Conservation (phyloP, 345 rosid genomes). For the Brassica incana region DNA sequence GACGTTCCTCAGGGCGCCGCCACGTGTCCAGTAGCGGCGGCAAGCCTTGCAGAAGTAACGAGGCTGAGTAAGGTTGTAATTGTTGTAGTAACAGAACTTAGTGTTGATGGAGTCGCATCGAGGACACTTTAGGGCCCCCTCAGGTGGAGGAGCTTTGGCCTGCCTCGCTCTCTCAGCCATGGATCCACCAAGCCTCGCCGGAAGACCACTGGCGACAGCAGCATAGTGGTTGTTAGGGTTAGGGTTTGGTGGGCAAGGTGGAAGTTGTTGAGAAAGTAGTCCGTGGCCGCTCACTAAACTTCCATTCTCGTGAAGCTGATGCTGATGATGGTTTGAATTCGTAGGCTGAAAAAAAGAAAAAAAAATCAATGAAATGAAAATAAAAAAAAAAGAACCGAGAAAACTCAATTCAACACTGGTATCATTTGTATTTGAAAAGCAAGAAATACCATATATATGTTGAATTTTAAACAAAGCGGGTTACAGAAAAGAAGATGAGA, state of each 20-base stretch:
- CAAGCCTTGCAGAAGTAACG: constrained; percentile 85
- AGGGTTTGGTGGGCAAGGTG: constrained; percentile 46
- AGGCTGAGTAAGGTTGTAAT: constrained; percentile 76
- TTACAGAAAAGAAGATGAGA: constrained; percentile 49
- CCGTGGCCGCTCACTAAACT: constrained; percentile 37
- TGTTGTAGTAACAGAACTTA: constrained; percentile 84
- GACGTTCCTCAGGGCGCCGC: constrained; percentile 72
- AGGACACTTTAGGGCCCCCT: constrained; percentile 63
- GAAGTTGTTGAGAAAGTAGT: constrained; percentile 46
- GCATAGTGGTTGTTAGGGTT: constrained; percentile 40
- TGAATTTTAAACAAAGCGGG: constrained; percentile 39
- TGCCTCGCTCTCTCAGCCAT: constrained; percentile 71
- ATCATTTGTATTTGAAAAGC: background rate
- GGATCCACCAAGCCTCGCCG: constrained; percentile 53
- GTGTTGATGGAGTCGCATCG: constrained; percentile 78
- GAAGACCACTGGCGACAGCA: constrained; percentile 22
- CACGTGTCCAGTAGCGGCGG: constrained; percentile 86
- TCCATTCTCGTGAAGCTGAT: constrained; percentile 31
- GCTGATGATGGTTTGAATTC: constrained; percentile 39
- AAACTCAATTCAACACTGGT: background rate
- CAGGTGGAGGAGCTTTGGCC: constrained; percentile 65
- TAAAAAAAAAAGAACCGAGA: background rate
- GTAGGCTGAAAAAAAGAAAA: constrained; percentile 35
- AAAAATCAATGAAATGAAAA: background rate
- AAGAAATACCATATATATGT: constrained; percentile 34